Base-by-base conservation (phyloP, 176 grass and related monocot species). In the Secale cereale region DNA sequence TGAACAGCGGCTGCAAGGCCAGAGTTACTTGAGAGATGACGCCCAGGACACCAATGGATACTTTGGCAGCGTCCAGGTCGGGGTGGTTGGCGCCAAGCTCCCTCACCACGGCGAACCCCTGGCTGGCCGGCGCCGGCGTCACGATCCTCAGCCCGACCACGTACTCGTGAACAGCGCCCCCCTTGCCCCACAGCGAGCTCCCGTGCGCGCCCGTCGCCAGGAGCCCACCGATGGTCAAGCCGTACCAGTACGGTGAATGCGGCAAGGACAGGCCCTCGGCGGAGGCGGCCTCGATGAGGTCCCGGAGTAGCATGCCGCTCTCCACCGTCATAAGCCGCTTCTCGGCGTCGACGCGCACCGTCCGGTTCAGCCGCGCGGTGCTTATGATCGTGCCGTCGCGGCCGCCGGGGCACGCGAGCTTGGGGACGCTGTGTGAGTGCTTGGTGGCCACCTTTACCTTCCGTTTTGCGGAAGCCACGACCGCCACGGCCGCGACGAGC, bases 371-470 rank as follows among this genome's bases (percentile, higher is more conserved):
- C 2, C 52, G 52, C 52, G 52, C 52, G 52, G 93, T 92, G 79
- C 90, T 90, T 29, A 95, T 65, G 65, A 84, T 31, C 30, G 92
- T 48, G 30, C 93, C 93, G 0, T 10, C 20, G 61, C 37, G 76
- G 6, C 70, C 88, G 4, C 82, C 88, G 7, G 90, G 93, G 62
- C 90, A 95, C 3, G 88, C 46, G 17, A 95, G 85, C 79, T 92
- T 92, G 8, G 93, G 88, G 74, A 92, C 83, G 79, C 90, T 92
- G 85, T 95, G 93, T 7, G 82, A 78, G 85, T 64, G 90, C 8
- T 78, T 60, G 10, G 87, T 95, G 5, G 73, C 79, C 35, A 80
- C 93, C 43, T 92, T 92, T 88, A 90, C 90, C 85, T 56, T 56
- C 56, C 72, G 8, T 31, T 79, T 23, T 48, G 7, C 40, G 3